Evolutionary conservation across 345 rosid species (phyloP), one percentile per base, ranked within the genome.

Genomic region (Laguncularia racemosa): DNA sequence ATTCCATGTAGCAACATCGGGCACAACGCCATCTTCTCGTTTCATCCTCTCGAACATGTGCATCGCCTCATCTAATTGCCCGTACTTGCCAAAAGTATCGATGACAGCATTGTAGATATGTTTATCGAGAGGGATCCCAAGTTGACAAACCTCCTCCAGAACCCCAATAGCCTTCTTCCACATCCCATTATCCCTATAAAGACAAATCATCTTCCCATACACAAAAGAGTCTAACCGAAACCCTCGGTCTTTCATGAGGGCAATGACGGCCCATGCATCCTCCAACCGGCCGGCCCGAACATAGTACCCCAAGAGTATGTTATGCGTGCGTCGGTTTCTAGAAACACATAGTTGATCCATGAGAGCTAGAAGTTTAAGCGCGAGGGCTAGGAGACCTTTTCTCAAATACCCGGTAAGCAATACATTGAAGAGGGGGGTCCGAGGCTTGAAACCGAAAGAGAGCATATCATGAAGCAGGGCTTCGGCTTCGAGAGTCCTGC

Each of bases 171-270:
- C 91, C 72, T 85, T 85, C 81, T 76, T 85, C 88, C 91, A 80
- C 91, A 85, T 85, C 14, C 91, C 91, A 16, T 85, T 85, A 53
- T 85, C 82, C 67, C 88, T 74, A 64, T 85, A 85, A 47, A 85
- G 72, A 57, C 81, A 74, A 51, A 85, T 80, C 60, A 85, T 66
- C 71, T 68, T 80, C 57, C 88, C 57, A 50, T 74, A 80, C 46
- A 74, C 79, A 44, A 80, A 85, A 0, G 84, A 80, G 60, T 52
- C 76, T 60, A 71, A 59, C 3, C 3, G 54, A 54, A 82, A 59
- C 63, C 81, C 75, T 12, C 54, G 67, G 56, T 51, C 58, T 71
- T 62, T 74, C 91, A 85, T 85, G 67, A 76, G 79, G 46, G 74
- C 78, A 48, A 85, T 71, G 16, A 78, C 57, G 14, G 65, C 67